Percentiles rank a stretch among this genome's conserved stretches.
phyloP scores from a whole-genome alignment of 768 basidiomycete genomes.

The Mycena galericulata region DNA sequence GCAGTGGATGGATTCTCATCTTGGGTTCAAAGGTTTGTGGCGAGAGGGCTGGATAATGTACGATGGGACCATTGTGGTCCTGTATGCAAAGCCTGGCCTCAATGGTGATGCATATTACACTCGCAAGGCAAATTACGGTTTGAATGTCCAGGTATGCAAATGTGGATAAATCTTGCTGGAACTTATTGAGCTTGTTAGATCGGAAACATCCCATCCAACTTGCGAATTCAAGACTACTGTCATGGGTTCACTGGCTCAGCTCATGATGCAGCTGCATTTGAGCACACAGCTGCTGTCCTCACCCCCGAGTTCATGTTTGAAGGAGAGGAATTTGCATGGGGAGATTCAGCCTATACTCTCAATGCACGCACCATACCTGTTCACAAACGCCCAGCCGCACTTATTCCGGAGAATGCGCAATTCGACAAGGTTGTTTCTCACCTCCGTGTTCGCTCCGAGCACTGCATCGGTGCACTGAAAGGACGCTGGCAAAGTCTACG shows the following conservation, averaged over 20 bases:
- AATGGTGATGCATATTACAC: too few relatives aligned
- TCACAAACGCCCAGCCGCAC: conserved; percentile 45
- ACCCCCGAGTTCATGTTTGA: conserved; percentile 42
- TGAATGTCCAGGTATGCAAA: too few relatives aligned
- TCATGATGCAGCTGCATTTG: conserved; percentile 50
- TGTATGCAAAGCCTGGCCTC: too few relatives aligned
- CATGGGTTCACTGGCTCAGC: conserved; percentile 49
- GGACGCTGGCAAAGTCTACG: conserved; percentile 47
- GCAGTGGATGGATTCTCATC: conserved; percentile 48
- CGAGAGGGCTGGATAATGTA: too few relatives aligned
- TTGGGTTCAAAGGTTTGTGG: too few relatives aligned
- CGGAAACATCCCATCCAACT: conserved; percentile 47
- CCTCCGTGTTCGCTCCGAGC: conserved; percentile 49
- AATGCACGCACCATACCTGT: conserved; percentile 42
- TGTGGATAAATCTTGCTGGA: conserved; percentile 37
- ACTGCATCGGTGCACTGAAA: conserved; percentile 52
- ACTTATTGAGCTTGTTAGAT: conserved; percentile 41
- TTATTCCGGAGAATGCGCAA: conserved; percentile 38
- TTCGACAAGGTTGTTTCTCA: conserved; percentile 45
- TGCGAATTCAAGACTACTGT: conserved; percentile 46
- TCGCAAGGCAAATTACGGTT: too few relatives aligned
- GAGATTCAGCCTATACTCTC: conserved; percentile 43
- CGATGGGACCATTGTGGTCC: too few relatives aligned
- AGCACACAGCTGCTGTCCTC: conserved; percentile 41
- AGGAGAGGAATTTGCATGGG: too few relatives aligned